Evolutionary conservation across 371 early-diverging fungal species (phyloP).

Genomic region (Encephalitozoon romaleae): DNA sequence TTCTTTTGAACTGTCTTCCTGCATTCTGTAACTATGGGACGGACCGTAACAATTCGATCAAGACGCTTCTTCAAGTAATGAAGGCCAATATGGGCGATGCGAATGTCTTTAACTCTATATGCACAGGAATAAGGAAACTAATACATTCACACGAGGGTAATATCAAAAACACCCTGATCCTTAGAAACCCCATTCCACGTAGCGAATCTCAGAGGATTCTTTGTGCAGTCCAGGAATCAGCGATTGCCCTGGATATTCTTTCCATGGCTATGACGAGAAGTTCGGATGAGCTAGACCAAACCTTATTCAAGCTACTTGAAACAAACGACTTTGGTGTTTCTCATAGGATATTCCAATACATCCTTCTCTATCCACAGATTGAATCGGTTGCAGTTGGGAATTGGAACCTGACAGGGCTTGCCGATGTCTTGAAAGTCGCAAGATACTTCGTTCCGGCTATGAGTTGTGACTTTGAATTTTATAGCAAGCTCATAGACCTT

Average conservation of each 20-base stretch:
- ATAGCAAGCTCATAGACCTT: conserved; percentile 14
- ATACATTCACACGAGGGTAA: conserved; percentile 13
- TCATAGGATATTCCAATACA: neutral
- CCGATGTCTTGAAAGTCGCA: neutral
- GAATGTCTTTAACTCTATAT: neutral
- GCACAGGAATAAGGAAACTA: conserved; percentile 1
- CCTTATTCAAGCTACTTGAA: neutral
- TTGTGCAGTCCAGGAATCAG: neutral
- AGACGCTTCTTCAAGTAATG: neutral
- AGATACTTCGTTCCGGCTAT: conserved; percentile 2
- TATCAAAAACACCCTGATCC: neutral
- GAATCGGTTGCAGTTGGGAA: neutral
- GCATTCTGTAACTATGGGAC: conserved; percentile 24
- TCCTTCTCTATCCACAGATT: neutral
- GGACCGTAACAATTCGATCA: neutral
- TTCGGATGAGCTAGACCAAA: conserved; percentile 4
- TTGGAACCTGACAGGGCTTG: neutral
- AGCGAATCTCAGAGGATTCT: conserved; percentile 1
- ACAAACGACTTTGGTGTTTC: neutral
- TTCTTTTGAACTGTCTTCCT: conserved; percentile 18
- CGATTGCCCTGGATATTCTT: neutral
- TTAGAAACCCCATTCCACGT: conserved; percentile 4
- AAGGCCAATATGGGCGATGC: neutral
- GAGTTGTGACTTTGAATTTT: neutral
- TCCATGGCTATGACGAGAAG: neutral